These are phyloP conservation scores for Petrea volubilis DNA, from an alignment of 257 asterid species.

Conservation along the genomic window DNA sequence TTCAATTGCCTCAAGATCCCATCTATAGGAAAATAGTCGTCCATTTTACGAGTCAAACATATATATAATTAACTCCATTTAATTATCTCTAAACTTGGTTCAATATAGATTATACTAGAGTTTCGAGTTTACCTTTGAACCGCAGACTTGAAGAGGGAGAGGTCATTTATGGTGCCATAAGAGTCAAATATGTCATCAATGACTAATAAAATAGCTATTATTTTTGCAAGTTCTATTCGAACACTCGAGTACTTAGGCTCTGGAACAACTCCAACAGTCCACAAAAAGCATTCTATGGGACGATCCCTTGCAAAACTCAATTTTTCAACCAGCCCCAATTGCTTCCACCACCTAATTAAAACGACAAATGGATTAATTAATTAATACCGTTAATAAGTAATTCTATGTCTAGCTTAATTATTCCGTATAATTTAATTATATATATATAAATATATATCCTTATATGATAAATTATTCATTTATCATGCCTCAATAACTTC, in stretches of 20 bases:
- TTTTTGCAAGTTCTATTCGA: slow-evolving; percentile 42
- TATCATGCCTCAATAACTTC: too few relatives aligned
- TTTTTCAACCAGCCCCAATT: slow-evolving; percentile 38
- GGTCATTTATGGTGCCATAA: slow-evolving; percentile 34
- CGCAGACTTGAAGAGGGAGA: slow-evolving; percentile 33
- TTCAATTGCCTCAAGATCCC: slow-evolving; percentile 44
- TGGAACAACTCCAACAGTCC: slow-evolving; percentile 46
- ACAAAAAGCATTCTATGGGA: slow-evolving; percentile 38
- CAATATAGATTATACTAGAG: background rate
- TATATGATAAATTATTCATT: too few relatives aligned
- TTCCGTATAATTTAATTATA: too few relatives aligned
- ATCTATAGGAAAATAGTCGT: slow-evolving; percentile 22
- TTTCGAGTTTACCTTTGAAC: slow-evolving; percentile 32
- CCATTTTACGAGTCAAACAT: background rate
- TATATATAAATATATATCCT: too few relatives aligned
- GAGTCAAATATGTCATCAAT: slow-evolving; percentile 45
- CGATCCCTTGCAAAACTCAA: slow-evolving; percentile 42
- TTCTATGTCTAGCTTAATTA: background rate
- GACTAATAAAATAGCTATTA: slow-evolving; percentile 40
- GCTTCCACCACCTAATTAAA: slow-evolving; percentile 45
- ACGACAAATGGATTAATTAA: too few relatives aligned
- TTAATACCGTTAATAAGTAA: background rate
- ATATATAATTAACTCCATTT: too few relatives aligned
- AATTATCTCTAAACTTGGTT: too few relatives aligned
- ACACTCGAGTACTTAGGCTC: slow-evolving; percentile 33